phyloP scores from a whole-genome alignment of 192 early-diverging fungal genomes.

The Phlyctochytrium bullatum region DNA sequence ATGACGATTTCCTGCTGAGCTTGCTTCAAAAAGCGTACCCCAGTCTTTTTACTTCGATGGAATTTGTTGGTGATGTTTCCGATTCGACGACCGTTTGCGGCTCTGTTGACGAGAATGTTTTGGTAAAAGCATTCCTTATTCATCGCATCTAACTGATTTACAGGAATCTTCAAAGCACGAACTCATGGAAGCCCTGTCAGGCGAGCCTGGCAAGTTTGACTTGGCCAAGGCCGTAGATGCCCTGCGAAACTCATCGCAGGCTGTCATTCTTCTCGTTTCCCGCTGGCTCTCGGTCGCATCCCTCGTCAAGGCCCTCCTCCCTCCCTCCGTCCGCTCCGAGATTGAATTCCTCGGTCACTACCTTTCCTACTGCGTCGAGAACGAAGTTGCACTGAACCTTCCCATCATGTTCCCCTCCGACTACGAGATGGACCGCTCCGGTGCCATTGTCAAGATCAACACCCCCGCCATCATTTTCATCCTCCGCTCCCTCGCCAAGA shows the following conservation, averaged over 20 bases:
- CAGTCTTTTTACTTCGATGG: too few species aligned
- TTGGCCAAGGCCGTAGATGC: neutral
- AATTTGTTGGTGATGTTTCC: too few species aligned
- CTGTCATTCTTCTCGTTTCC: neutral
- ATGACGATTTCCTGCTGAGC: too few species aligned
- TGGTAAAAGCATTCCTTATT: too few species aligned
- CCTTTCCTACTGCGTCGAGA: slow-evolving; percentile 30
- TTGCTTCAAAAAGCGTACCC: too few species aligned
- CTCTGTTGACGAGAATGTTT: too few species aligned
- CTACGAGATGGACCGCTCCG: slow-evolving; percentile 20
- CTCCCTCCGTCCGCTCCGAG: slow-evolving; percentile 9
- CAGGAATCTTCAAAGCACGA: too few species aligned
- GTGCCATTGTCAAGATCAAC: slow-evolving; percentile 21
- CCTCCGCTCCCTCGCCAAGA: slow-evolving; percentile 24
- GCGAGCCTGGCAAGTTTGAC: neutral
- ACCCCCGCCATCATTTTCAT: slow-evolving; percentile 13
- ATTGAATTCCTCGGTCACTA: slow-evolving; percentile 33
- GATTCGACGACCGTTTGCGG: too few species aligned
- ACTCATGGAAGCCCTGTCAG: too few species aligned
- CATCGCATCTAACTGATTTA: too few species aligned
- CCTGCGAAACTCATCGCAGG: neutral
- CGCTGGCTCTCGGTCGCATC: slow-evolving; percentile 1
- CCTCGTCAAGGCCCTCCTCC: slow-evolving; percentile 6
- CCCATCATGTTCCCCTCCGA: slow-evolving; percentile 37
- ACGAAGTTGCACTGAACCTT: slow-evolving; percentile 27